Evolutionary conservation across 2,329 filamentous ascomycete species (phyloP), one percentile per base, ranked within the genome.

Genomic region (Ophiosphaerella narmari): DNA sequence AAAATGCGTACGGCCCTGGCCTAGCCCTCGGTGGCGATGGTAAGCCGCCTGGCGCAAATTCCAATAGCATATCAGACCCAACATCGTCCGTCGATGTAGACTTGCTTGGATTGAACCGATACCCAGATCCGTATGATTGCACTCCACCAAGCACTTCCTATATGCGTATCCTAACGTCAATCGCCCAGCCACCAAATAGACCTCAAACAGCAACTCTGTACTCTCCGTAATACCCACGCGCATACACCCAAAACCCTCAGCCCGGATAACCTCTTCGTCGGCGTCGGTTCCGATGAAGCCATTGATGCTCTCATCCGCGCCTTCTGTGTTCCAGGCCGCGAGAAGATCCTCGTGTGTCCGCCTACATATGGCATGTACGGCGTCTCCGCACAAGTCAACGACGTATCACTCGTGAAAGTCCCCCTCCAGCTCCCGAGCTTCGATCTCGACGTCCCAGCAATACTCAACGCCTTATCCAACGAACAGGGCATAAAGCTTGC

Each of bases 361-460:
- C 94, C 94, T 1, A 99, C 94, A 0, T 99, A 99, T 73, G 94
- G 94, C 76, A 99, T 99, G 94, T 99, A 99, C 79, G 81, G 85
- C 39, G 94, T 99, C 14, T 95, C 90, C 6, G 94, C 94, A 1
- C 89, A 95, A 70, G 88, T 97, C 61, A 99, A 99, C 77, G 94
- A 97, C 68, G 81, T 99, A 16, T 82, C 82, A 39, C 84, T 97
- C 23, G 87, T 95, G 62, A 90, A 89, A 70, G 86, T 97, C n/a
- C 91, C 92, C 0, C 80, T 97, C 18, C 82, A 89, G 40, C 83
- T 86, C 1, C 86, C 90, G 1, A 79, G 75, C 4, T 99, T 97
- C 74, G 81, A 80, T 38, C 80, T 97, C 41, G 73, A 60, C 86
- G 94, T 73, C 78, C 90, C 2, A 7, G 83, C 84, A 52, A 86